Conservation (phyloP, 1,284 basidiomycete species). For the Meira miltonrushii region DNA sequence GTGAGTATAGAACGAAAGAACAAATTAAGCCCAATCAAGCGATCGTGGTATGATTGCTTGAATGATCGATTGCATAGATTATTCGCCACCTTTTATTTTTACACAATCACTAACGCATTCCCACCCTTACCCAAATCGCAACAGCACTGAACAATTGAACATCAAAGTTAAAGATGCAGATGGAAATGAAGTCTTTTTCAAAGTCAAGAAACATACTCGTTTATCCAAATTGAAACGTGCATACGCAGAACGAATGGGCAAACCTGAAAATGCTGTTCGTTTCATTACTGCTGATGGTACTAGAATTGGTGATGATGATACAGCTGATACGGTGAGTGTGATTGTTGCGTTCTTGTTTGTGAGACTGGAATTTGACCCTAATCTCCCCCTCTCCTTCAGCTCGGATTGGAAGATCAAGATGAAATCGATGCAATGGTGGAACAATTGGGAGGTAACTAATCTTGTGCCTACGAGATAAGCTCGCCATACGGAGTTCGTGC, state of each 20-base stretch:
- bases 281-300: constrained; percentile 49
- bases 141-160: constrained; percentile 47
- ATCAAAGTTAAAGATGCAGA: constrained; percentile 53
- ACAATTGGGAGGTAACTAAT: constrained; percentile 27
- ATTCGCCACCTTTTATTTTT: not conserved
- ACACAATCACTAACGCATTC: not conserved
- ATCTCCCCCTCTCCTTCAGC: constrained; percentile 20
- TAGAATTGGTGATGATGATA: constrained; percentile 49
- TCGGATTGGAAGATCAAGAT: constrained; percentile 50
- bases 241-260: constrained; percentile 88
- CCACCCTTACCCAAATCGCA: not conserved
- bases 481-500: too few relatives aligned
- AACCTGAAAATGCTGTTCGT: constrained; percentile 55
- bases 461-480: too few relatives aligned
- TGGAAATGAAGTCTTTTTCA: constrained; percentile 92
- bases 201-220: constrained; percentile 92
- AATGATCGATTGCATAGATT: too few relatives aligned
- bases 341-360: not conserved
- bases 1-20: not conserved
- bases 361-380: not conserved
- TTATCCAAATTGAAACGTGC: constrained; percentile 87
- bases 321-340: constrained; percentile 46
- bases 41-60: too few relatives aligned
- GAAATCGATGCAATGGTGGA: constrained; percentile 53
- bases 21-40: too few relatives aligned